These are phyloP conservation scores for Babesia bigemina DNA, from an alignment of 169 alveolate genomes.

Conservation along the genomic window DNA sequence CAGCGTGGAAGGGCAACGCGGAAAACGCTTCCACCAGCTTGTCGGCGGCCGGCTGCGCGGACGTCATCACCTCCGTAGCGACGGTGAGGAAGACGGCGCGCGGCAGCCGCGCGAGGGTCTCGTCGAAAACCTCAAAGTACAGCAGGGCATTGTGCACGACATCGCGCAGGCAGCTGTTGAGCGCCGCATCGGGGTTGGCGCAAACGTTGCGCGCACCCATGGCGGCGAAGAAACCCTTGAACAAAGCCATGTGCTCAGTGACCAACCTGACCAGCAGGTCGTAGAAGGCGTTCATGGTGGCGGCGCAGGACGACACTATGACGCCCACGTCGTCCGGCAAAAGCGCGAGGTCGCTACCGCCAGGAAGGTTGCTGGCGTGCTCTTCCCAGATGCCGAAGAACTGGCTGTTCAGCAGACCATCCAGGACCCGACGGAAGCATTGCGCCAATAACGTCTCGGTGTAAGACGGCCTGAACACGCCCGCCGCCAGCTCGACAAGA, in stretches of 20 bases:
- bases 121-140: constrained; percentile 9
- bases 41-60: not conserved
- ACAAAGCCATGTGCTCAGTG: not conserved
- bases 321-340: constrained; percentile 1
- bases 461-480: not conserved
- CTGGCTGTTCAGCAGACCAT: not conserved
- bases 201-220: not conserved
- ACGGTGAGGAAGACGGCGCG: not conserved
- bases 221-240: not conserved
- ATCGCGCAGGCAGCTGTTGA: not conserved
- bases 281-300: not conserved
- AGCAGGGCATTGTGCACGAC: not conserved
- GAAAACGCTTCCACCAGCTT: not conserved
- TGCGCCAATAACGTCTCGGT: not conserved
- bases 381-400: constrained; percentile 22
- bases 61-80: not conserved
- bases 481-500: not conserved
- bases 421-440: not conserved
- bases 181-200: not conserved
- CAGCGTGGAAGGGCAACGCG: not conserved
- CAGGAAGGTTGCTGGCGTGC: not conserved
- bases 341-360: not conserved
- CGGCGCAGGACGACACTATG: not conserved
- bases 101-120: not conserved
- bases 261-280: not conserved